Evolutionary conservation across 1,139 yeast species (phyloP).

Genomic region (Pichia sp.): DNA sequence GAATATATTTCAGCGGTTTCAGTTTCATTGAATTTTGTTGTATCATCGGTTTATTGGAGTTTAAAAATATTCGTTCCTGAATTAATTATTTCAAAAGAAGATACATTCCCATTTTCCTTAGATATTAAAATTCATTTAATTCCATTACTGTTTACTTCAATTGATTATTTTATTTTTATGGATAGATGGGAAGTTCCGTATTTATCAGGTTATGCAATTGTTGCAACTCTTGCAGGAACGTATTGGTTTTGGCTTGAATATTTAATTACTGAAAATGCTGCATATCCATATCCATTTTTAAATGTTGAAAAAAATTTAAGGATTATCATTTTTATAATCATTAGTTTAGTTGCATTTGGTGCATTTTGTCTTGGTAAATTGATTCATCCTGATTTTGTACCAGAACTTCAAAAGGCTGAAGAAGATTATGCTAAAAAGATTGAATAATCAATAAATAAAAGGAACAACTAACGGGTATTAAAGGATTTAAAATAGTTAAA

Average conservation of each 20-base stretch:
- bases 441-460: too few species aligned
- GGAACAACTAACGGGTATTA: too few species aligned
- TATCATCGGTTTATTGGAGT: conserved; percentile 62
- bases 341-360: conserved; percentile 41
- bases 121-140: conserved; percentile 56
- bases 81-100: conserved; percentile 35
- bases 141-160: conserved; percentile 46
- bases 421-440: conserved; percentile 1
- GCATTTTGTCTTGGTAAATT: conserved; percentile 21
- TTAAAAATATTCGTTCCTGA: conserved; percentile 45
- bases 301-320: conserved; percentile 44
- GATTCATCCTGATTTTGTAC: conserved; percentile 16
- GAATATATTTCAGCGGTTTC: conserved; percentile 45
- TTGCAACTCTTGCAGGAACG: conserved; percentile 36
- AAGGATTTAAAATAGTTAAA: too few species aligned
- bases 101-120: conserved; percentile 38
- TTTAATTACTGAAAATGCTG: conserved; percentile 42
- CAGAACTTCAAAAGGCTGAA: conserved; percentile 10
- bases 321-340: conserved; percentile 42
- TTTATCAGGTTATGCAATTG: conserved; percentile 37
- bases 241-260: conserved; percentile 51
- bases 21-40: conserved; percentile 52
- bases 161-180: conserved; percentile 53
- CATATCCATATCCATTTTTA: conserved; percentile 63
- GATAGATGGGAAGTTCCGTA: conserved; percentile 39